Conservation (phyloP, 768 basidiomycete species). For the Amyloporia xantha region DNA sequence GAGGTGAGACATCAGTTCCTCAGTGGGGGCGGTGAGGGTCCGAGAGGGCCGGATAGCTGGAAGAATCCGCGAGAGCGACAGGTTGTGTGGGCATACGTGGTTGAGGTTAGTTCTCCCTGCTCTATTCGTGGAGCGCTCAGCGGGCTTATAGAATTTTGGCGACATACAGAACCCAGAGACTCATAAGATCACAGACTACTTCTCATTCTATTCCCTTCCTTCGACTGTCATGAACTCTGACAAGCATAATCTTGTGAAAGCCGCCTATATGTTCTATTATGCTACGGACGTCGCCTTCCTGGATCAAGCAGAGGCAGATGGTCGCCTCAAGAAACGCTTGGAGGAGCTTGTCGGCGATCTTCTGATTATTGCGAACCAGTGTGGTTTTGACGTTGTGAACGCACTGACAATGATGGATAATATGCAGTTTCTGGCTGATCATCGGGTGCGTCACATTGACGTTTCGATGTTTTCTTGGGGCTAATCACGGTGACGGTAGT, state of each 20-base stretch:
- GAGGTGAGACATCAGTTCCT: conserved; percentile 86
- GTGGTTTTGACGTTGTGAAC: conserved; percentile 95
- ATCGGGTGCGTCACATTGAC: conserved; percentile 53
- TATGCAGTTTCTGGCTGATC: conserved; percentile 66
- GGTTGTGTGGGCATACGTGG: conserved; percentile 94
- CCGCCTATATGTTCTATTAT: conserved; percentile 95
- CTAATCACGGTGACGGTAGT: conserved; percentile 38
- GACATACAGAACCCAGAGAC: conserved; percentile 65
- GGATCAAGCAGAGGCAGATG: conserved; percentile 53
- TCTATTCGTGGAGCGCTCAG: background rate
- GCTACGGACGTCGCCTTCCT: conserved; percentile 73
- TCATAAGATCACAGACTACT: conserved; percentile 86
- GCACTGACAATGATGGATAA: conserved; percentile 96
- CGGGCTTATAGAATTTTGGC: background rate
- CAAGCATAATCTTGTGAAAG: conserved; percentile 74
- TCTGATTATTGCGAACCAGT: conserved; percentile 70
- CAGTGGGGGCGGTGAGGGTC: conserved; percentile 68
- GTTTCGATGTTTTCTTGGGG: background rate
- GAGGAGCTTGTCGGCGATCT: conserved; percentile 72
- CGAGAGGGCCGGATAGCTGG: conserved; percentile 38
- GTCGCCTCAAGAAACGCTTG: conserved; percentile 61
- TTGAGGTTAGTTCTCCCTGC: conserved; percentile 62
- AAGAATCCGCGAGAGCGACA: conserved; percentile 55
- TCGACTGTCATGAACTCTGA: conserved; percentile 80
- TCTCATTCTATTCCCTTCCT: conserved; percentile 95